A percentile compares a stretch with the other conserved stretches of the same genome.
Conservation (phyloP, 805 yeast species). For the Wickerhamiella brachini region DNA sequence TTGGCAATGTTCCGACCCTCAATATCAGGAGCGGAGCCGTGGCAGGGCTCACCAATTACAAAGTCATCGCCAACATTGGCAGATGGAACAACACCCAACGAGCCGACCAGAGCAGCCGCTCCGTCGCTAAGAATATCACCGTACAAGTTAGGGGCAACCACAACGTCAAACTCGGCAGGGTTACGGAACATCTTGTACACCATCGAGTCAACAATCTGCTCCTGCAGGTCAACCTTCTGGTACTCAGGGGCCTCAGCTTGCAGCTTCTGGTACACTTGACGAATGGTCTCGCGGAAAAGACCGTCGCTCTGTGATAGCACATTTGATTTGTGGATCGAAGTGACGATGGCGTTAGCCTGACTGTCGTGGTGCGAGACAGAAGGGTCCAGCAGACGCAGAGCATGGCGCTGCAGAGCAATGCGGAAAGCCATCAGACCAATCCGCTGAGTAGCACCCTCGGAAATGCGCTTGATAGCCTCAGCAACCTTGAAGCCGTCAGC, state of each 20-base stretch:
- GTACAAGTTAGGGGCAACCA: constrained; percentile 95
- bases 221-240: constrained; percentile 53
- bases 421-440: constrained; percentile 87
- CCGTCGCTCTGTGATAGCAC: constrained; percentile 90
- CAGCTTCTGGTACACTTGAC: constrained; percentile 36
- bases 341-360: constrained; percentile 50
- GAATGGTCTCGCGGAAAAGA: constrained; percentile 80
- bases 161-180: constrained; percentile 93
- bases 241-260: constrained; percentile 33
- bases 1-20: constrained; percentile 82
- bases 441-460: constrained; percentile 71
- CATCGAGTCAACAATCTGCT: constrained; percentile 98
- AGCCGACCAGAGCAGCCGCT: constrained; percentile 96
- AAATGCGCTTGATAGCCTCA: constrained; percentile 91
- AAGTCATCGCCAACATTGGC: constrained; percentile 95
- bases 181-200: constrained; percentile 98
- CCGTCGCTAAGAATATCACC: constrained; percentile 96
- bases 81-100: constrained; percentile 94
- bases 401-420: constrained; percentile 83
- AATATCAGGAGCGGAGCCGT: constrained; percentile 98
- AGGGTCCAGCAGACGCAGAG: constrained; percentile 43
- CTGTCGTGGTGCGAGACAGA: constrained; percentile 25
- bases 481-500: constrained; percentile 70
- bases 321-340: constrained; percentile 94
- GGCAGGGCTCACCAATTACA: constrained; percentile 98